These are phyloP conservation scores for Tephrocybe sp. DNA, from an alignment of 768 basidiomycete species.

Conservation along the genomic window DNA sequence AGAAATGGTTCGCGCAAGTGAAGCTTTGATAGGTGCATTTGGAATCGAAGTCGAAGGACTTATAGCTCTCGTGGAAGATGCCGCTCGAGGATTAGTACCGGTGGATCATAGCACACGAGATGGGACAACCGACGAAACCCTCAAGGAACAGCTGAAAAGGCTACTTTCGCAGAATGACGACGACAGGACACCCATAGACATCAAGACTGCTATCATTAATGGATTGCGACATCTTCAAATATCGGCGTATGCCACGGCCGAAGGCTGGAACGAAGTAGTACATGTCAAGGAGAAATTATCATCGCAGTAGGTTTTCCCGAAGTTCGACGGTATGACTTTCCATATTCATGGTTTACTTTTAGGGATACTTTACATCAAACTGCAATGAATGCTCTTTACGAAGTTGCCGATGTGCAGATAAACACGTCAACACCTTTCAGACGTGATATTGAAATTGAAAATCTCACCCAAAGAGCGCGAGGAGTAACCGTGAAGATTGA, in stretches of 20 bases:
- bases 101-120: not conserved
- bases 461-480: conserved; percentile 1
- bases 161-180: not conserved
- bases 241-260: not conserved
- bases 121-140: conserved; percentile 2
- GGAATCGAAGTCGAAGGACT: conserved; percentile 32
- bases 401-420: not conserved
- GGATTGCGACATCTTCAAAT: conserved; percentile 15
- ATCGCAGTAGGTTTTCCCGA: conserved; percentile 1
- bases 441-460: not conserved
- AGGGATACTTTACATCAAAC: not conserved
- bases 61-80: not conserved
- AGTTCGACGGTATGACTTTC: not conserved
- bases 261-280: conserved; percentile 1
- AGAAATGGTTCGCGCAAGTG: conserved; percentile 22
- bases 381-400: conserved; percentile 2
- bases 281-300: conserved; percentile 3
- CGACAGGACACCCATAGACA: conserved; percentile 8
- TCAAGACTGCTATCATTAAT: conserved; percentile 19
- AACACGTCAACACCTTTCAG: conserved; percentile 9
- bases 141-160: conserved; percentile 15
- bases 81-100: not conserved
- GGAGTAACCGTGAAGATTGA: conserved; percentile 4
- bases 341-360: not conserved
- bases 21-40: conserved; percentile 31